A percentile compares a stretch with the other conserved stretches of the same genome.
These are phyloP conservation scores for Lactarius tabidus DNA, from an alignment of 768 basidiomycete species.

Conservation along the genomic window DNA sequence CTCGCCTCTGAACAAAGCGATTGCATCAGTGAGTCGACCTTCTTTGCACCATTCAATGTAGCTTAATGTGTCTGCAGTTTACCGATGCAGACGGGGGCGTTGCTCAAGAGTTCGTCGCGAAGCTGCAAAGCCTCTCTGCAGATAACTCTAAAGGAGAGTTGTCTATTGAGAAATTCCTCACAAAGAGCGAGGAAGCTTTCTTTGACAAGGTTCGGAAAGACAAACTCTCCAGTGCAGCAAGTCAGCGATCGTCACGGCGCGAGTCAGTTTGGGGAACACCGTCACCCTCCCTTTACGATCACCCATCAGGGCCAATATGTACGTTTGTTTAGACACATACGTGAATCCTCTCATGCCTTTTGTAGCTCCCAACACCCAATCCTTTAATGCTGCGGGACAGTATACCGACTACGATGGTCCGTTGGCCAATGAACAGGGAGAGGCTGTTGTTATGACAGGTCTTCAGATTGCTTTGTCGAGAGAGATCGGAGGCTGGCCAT, in stretches of 20 bases:
- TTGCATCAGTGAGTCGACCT: conserved; percentile 61
- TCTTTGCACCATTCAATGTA: conserved; percentile 9
- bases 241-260: conserved; percentile 69
- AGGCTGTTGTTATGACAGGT: conserved; percentile 73
- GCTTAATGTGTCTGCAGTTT: conserved; percentile 48
- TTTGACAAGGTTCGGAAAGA: conserved; percentile 88
- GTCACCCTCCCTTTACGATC: conserved; percentile 49
- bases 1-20: conserved; percentile 91
- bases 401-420: conserved; percentile 46
- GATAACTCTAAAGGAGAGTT: conserved; percentile 90
- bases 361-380: conserved; percentile 44
- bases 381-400: conserved; percentile 42
- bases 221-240: conserved; percentile 78
- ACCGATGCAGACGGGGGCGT: conserved; percentile 93
- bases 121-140: conserved; percentile 68
- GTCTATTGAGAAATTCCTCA: conserved; percentile 86
- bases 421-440: conserved; percentile 39
- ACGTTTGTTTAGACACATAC: conserved; percentile 33
- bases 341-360: conserved; percentile 27
- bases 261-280: conserved; percentile 82
- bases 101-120: conserved; percentile 83
- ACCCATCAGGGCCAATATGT: conserved; percentile 71
- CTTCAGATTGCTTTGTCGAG: conserved; percentile 82
- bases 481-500: conserved; percentile 79
- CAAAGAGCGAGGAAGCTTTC: conserved; percentile 91